phyloP scores from a whole-genome alignment of 139 green algal genomes.

The Marvania coccoides region DNA sequence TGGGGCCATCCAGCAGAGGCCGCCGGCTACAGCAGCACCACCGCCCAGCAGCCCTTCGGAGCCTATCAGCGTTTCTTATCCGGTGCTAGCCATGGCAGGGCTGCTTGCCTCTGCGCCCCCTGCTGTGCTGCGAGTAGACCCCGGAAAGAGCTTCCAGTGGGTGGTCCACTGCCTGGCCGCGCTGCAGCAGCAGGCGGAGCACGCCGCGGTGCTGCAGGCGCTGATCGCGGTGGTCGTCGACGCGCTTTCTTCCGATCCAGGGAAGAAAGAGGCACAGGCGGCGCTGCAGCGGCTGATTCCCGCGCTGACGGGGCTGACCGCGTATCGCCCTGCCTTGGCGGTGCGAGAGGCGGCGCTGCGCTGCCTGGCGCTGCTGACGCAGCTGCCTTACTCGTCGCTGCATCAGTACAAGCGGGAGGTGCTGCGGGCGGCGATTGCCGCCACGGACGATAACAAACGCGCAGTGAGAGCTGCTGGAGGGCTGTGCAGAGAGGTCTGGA shows the following conservation, averaged over 20 bases:
- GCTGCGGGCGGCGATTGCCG: not conserved
- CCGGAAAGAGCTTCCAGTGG: constrained; percentile 10
- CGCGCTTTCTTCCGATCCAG: constrained; percentile 1
- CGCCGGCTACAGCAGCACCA: too few species aligned
- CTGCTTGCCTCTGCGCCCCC: constrained; percentile 2
- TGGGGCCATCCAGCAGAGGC: not conserved
- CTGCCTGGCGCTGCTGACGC: not conserved
- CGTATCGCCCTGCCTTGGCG: not conserved
- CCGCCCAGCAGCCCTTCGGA: too few species aligned
- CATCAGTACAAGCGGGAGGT: constrained; percentile 6
- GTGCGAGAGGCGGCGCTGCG: constrained; percentile 10
- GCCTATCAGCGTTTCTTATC: not conserved
- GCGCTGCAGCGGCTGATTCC: constrained; percentile 9
- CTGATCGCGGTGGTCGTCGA: constrained; percentile 8
- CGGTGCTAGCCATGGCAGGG: constrained; percentile 8
- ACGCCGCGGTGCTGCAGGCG: constrained; percentile 5
- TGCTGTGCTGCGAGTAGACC: constrained; percentile 7
- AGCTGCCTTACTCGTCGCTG: constrained; percentile 16
- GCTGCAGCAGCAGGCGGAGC: constrained; percentile 2
- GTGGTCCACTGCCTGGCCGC: constrained; percentile 13
- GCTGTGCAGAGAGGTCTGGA: constrained; percentile 11
- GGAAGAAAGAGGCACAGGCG: not conserved
- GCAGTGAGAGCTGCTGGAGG: constrained; percentile 13
- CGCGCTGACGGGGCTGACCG: not conserved
- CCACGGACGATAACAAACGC: constrained; percentile 18